Evolutionary conservation across 139 green algal genomes (phyloP).

Genomic region (Micromonas commoda): DNA sequence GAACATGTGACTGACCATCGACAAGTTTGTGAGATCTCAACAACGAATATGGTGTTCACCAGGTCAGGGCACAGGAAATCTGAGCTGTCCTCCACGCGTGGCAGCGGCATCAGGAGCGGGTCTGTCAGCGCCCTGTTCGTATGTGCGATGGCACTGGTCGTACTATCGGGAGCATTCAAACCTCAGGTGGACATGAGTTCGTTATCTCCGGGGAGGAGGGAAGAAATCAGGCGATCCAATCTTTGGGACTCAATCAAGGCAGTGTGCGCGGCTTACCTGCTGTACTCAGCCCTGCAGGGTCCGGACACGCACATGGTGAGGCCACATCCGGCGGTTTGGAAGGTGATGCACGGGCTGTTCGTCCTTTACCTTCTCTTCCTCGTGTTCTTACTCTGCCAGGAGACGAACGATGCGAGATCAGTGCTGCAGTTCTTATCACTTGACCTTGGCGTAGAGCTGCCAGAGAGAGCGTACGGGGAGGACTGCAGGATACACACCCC

Average conservation of each 20-base stretch:
- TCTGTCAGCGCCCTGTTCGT: not conserved
- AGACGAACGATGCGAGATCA: not conserved
- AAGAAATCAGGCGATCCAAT: not conserved
- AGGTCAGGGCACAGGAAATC: too few relatives aligned
- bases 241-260: not conserved
- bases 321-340: slow-evolving; percentile 81
- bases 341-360: slow-evolving; percentile 67
- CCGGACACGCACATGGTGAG: slow-evolving; percentile 36
- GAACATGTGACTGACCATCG: too few relatives aligned
- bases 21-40: too few relatives aligned
- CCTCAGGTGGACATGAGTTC: not conserved
- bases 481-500: slow-evolving; percentile 68
- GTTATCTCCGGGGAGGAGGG: not conserved
- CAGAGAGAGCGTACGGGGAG: slow-evolving; percentile 63
- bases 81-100: too few relatives aligned
- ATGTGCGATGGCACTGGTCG: not conserved
- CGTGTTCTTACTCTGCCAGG: slow-evolving; percentile 60
- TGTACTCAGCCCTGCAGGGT: slow-evolving; percentile 1
- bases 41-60: too few relatives aligned
- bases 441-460: slow-evolving; percentile 32
- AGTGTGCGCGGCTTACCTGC: not conserved
- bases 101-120: not conserved
- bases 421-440: slow-evolving; percentile 14
- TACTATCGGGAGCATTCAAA: not conserved
- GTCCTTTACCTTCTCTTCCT: slow-evolving; percentile 76